These are phyloP conservation scores for Trifolium dubium DNA, from an alignment of 306 rosid genomes.

Conservation along the genomic window DNA sequence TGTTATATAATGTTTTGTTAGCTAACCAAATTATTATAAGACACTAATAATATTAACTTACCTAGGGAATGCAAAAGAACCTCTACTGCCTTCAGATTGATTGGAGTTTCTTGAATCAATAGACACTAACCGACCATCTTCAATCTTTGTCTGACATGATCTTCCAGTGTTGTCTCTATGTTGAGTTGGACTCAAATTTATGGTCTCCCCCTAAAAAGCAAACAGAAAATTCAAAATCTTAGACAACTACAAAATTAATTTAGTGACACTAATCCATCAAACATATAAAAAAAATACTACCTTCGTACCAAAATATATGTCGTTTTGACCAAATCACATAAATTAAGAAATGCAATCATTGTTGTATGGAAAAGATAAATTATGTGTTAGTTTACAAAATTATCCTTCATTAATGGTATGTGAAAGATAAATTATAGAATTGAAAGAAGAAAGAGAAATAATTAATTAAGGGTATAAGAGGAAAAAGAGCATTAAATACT, in stretches of 20 bases:
- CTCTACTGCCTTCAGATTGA: constrained; percentile 56
- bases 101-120: constrained; percentile 55
- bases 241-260: background rate
- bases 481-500: too few species aligned
- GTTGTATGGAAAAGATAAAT: too few species aligned
- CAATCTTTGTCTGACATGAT: constrained; percentile 22
- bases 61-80: constrained; percentile 81
- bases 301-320: too few species aligned
- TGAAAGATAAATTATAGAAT: too few species aligned
- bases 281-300: background rate
- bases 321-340: too few species aligned
- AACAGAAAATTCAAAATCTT: background rate
- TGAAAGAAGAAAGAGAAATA: too few species aligned
- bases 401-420: too few species aligned
- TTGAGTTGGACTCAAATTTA: constrained; percentile 29
- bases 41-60: constrained; percentile 42
- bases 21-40: background rate
- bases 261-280: background rate
- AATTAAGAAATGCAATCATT: too few species aligned
- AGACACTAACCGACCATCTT: constrained; percentile 35
- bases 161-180: constrained; percentile 13
- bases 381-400: too few species aligned
- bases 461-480: too few species aligned
- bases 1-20: too few species aligned
- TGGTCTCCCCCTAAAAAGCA: constrained; percentile 37